These are phyloP conservation scores for Tephrocybe rancida DNA, from an alignment of 768 basidiomycete species.

Conservation along the genomic window DNA sequence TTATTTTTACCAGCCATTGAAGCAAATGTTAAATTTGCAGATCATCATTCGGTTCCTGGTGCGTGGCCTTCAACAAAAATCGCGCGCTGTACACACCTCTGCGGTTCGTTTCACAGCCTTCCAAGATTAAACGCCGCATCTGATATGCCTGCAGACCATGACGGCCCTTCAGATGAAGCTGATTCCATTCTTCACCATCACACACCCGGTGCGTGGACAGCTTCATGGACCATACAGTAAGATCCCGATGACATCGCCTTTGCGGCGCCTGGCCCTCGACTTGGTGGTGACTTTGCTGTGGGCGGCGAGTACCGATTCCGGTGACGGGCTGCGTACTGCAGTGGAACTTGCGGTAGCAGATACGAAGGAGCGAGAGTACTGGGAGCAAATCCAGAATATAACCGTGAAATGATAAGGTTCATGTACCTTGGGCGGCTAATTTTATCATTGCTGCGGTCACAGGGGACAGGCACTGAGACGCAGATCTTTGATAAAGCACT, in stretches of 20 bases:
- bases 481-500: background rate
- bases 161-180: conserved; percentile 58
- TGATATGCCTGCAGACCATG: conserved; percentile 44
- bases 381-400: conserved; percentile 30
- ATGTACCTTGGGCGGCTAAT: no score
- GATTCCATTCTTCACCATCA: conserved; percentile 78
- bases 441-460: no score
- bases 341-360: conserved; percentile 40
- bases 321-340: conserved; percentile 18
- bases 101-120: conserved; percentile 44
- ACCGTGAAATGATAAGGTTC: no score
- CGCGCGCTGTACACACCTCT: conserved; percentile 36
- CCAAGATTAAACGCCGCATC: no score
- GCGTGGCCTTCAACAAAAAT: conserved; percentile 57
- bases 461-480: no score
- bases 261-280: conserved; percentile 67
- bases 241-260: conserved; percentile 45
- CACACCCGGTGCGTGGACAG: conserved; percentile 73
- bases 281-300: conserved; percentile 43
- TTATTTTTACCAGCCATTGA: conserved; percentile 9
- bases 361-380: conserved; percentile 40
- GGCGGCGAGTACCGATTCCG: conserved; percentile 7
- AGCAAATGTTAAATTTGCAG: conserved; percentile 28
- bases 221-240: conserved; percentile 78
- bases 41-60: conserved; percentile 65